phyloP scores from a whole-genome alignment of 768 basidiomycete species.

The Trametes cubensis region DNA sequence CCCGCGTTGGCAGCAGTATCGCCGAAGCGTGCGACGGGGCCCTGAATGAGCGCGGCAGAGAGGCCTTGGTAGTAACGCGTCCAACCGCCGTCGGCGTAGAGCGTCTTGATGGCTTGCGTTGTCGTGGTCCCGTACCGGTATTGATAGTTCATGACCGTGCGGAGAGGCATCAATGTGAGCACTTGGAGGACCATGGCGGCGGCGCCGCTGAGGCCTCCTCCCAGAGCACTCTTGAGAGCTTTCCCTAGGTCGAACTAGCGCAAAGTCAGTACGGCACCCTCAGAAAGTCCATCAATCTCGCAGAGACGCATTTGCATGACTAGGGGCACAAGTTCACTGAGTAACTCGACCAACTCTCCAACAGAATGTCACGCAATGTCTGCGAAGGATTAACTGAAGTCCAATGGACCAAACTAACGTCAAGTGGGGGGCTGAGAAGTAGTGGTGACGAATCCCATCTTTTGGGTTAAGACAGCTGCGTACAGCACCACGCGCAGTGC shows the following conservation, averaged over 20 bases:
- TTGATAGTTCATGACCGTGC: constrained; percentile 98
- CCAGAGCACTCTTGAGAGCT: constrained; percentile 80
- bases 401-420: too few relatives aligned
- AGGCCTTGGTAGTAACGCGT: constrained; percentile 89
- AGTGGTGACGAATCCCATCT: too few relatives aligned
- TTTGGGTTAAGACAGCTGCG: too few relatives aligned
- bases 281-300: too few relatives aligned
- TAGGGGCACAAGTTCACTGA: too few relatives aligned
- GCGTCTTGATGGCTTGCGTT: constrained; percentile 61
- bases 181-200: constrained; percentile 98
- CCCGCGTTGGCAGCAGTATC: constrained; percentile 96
- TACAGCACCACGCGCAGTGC: too few relatives aligned
- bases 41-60: constrained; percentile 82
- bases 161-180: constrained; percentile 87
- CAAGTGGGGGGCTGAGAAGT: too few relatives aligned
- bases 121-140: constrained; percentile 85
- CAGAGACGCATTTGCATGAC: too few relatives aligned
- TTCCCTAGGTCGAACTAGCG: constrained; percentile 75
- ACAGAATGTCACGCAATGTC: too few relatives aligned
- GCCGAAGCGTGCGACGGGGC: constrained; percentile 83
- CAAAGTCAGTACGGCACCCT: not conserved
- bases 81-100: constrained; percentile 80
- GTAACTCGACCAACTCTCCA: too few relatives aligned
- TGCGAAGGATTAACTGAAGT: too few relatives aligned
- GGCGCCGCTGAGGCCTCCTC: constrained; percentile 90